A percentile compares a stretch with the other conserved stretches of the same genome.
Evolutionary conservation across 352 stramenopile genomes (phyloP).

Genomic region (Phytophthora citricola): DNA sequence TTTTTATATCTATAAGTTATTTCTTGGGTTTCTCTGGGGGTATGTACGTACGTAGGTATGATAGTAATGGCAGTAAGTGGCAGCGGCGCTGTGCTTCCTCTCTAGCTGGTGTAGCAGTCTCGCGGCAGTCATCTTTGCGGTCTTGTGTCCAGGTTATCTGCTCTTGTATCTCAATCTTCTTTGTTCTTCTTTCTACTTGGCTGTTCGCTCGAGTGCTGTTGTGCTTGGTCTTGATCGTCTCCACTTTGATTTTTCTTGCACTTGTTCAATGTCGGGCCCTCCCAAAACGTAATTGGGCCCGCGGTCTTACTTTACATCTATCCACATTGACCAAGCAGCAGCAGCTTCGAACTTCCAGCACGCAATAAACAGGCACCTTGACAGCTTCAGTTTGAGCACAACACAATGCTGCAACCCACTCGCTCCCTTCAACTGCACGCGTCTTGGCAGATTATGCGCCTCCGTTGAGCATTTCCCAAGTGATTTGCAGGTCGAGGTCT

Average conservation of each 20-base stretch:
- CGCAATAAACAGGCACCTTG: neutral
- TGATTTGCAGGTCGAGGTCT: conserved; percentile 86
- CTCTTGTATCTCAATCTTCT: conserved; percentile 3
- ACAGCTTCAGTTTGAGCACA: neutral
- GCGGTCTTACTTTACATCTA: conserved; percentile 56
- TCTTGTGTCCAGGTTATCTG: neutral
- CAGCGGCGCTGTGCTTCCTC: conserved; percentile 5
- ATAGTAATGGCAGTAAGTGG: conserved; percentile 29
- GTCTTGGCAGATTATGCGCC: conserved; percentile 39
- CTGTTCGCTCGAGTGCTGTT: conserved; percentile 5
- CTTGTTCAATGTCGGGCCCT: conserved; percentile 36
- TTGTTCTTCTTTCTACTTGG: neutral
- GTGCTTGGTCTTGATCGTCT: conserved; percentile 26
- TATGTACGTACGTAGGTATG: conserved; percentile 36
- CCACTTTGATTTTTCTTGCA: conserved; percentile 21
- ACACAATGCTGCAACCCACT: conserved; percentile 7
- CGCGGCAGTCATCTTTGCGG: conserved; percentile 9
- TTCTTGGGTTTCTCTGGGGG: conserved; percentile 38
- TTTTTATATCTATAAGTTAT: conserved; percentile 66
- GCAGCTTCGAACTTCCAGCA: conserved; percentile 9
- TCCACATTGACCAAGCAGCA: conserved; percentile 37
- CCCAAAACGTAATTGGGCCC: conserved; percentile 22
- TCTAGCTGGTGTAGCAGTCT: conserved; percentile 14
- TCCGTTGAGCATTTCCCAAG: conserved; percentile 82
- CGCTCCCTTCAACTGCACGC: conserved; percentile 15